These are phyloP conservation scores for Ogataea methanolica DNA, from an alignment of 805 yeast genomes.

Conservation along the genomic window DNA sequence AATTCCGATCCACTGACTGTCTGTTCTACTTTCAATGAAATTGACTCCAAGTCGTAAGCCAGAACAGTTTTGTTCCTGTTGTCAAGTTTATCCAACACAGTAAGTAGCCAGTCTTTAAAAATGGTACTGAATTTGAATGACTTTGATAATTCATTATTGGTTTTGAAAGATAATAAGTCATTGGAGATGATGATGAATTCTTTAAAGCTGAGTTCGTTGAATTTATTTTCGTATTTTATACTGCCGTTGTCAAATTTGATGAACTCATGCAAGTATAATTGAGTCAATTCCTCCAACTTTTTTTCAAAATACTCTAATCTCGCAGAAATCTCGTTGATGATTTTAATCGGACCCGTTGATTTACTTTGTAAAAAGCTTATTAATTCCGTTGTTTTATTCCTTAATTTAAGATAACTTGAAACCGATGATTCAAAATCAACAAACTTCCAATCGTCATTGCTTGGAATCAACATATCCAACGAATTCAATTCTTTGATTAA, in stretches of 20 bases:
- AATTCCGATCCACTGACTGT: not conserved
- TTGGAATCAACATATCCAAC: slow-evolving; percentile 5
- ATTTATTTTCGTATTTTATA: slow-evolving; percentile 6
- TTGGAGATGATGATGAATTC: slow-evolving; percentile 15
- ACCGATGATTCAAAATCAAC: slow-evolving; percentile 13
- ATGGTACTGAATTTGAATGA: slow-evolving; percentile 21
- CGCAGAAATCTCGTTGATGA: slow-evolving; percentile 12
- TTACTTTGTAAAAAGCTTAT: not conserved
- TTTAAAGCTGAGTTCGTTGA: slow-evolving; percentile 12
- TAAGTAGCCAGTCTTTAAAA: slow-evolving; percentile 20
- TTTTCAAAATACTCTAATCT: slow-evolving; percentile 9
- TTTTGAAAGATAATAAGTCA: slow-evolving; percentile 1
- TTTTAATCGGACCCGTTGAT: slow-evolving; percentile 4
- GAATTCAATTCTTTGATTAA: slow-evolving; percentile 21
- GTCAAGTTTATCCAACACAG: slow-evolving; percentile 13
- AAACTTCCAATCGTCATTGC: slow-evolving; percentile 8
- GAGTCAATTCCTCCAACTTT: slow-evolving; percentile 5
- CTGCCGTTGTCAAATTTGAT: slow-evolving; percentile 10
- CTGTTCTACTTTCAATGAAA: slow-evolving; percentile 4
- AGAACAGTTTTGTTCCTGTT: slow-evolving; percentile 5
- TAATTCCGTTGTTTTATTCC: slow-evolving; percentile 9
- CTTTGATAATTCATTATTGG: slow-evolving; percentile 3
- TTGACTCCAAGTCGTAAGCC: slow-evolving; percentile 1
- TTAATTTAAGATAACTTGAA: slow-evolving; percentile 13
- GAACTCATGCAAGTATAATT: slow-evolving; percentile 7